Conservation (phyloP, 129 eudicot genomes). For the Apium graveolens region DNA sequence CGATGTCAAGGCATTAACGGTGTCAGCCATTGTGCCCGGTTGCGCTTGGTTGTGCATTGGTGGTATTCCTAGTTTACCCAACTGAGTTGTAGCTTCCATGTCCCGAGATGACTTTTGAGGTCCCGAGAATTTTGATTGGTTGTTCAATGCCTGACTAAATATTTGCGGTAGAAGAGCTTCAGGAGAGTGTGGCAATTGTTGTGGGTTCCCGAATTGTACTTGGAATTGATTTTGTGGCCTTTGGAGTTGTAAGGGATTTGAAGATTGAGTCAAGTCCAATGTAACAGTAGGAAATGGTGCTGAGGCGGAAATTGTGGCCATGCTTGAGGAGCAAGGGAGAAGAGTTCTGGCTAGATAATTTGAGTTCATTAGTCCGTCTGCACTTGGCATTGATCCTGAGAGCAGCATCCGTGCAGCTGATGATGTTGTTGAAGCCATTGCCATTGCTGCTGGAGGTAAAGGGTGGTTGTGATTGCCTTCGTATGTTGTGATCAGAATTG, state of each 20-base stretch:
- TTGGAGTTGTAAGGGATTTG: constrained; percentile 33
- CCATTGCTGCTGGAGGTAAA: constrained; percentile 38
- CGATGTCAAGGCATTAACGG: constrained; percentile 40
- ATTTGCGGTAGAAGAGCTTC: constrained; percentile 35
- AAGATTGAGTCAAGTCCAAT: constrained; percentile 24
- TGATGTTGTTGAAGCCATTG: constrained; percentile 39
- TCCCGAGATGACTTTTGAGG: constrained; percentile 47
- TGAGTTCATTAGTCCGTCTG: constrained; percentile 25
- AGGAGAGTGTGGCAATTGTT: background rate
- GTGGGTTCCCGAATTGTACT: constrained; percentile 16
- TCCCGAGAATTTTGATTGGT: constrained; percentile 61
- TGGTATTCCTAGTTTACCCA: constrained; percentile 8
- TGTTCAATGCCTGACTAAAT: constrained; percentile 38
- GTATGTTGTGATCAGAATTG: constrained; percentile 34
- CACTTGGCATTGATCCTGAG: constrained; percentile 32
- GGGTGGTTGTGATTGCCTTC: constrained; percentile 46
- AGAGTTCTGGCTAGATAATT: constrained; percentile 23
- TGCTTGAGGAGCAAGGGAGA: constrained; percentile 24
- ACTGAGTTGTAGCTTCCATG: constrained; percentile 11
- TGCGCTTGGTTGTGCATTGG: constrained; percentile 18
- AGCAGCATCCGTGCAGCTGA: constrained; percentile 39
- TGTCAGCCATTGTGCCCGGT: constrained; percentile 28
- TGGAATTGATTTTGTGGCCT: constrained; percentile 22
- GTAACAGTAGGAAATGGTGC: constrained; percentile 38
- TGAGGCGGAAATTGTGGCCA: constrained; percentile 34